phyloP scores from a whole-genome alignment of 1,139 yeast species.

The Sugiyamaella japonica region DNA sequence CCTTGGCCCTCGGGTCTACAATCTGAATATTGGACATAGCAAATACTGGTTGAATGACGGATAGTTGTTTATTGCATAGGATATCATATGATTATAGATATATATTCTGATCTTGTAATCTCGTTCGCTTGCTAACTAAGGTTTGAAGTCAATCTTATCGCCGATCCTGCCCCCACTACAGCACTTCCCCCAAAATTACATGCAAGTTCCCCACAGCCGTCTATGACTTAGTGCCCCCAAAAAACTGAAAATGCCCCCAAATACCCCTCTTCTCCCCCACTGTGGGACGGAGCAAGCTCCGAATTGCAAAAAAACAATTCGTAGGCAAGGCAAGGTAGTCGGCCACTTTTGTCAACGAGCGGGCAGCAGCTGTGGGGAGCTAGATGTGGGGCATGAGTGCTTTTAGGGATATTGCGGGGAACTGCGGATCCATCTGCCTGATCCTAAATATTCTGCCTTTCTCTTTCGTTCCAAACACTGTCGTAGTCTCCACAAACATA shows the following conservation, averaged over 20 bases:
- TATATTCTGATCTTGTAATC: neutral
- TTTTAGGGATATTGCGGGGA: neutral
- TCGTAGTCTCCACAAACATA: neutral
- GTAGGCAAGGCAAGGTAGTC: no score
- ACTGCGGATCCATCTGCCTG: neutral
- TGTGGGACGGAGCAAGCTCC: neutral
- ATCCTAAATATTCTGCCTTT: neutral
- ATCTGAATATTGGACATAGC: slow-evolving; percentile 12
- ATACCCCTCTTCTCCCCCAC: neutral
- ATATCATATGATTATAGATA: neutral
- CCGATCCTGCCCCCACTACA: neutral
- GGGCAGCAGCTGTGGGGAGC: no score
- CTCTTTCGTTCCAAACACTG: no score
- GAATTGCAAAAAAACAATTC: no score
- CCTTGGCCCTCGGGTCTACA: slow-evolving; percentile 2
- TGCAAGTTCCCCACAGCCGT: neutral
- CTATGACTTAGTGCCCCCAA: slow-evolving; percentile 1
- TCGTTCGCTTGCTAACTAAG: neutral
- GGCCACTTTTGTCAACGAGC: neutral
- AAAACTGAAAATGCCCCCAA: neutral
- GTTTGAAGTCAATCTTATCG: neutral
- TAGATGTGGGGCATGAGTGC: no score
- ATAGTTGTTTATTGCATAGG: neutral
- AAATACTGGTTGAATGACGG: neutral
- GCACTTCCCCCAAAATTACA: slow-evolving; percentile 3